Conservation (phyloP, 352 stramenopile genomes). For the Thalassiosira ordinaria region DNA sequence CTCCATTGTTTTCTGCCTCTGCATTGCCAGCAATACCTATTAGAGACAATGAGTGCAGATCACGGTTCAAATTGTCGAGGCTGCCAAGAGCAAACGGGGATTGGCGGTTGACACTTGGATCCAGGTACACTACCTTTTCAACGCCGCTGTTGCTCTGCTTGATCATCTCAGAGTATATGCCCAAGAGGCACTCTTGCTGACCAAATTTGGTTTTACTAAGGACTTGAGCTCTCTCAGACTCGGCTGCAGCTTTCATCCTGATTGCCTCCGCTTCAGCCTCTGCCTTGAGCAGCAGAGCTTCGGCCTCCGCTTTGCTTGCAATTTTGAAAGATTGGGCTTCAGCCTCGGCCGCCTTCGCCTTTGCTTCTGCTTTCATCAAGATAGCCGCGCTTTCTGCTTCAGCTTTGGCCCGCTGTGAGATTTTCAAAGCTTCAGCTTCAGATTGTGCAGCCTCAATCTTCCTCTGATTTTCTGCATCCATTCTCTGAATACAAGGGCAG, state of each 20-base stretch:
- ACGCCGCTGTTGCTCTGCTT: constrained; percentile 37
- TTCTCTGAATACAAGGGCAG: no score
- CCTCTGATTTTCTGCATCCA: no score
- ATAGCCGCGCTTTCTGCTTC: no score
- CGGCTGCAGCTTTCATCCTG: constrained; percentile 38
- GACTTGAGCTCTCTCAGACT: constrained; percentile 45
- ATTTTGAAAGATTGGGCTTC: constrained; percentile 38
- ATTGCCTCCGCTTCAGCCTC: constrained; percentile 58
- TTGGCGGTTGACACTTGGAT: constrained; percentile 40
- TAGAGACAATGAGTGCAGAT: background rate
- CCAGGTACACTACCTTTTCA: constrained; percentile 50
- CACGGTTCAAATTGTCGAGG: background rate
- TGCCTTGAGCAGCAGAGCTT: constrained; percentile 45
- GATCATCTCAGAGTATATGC: constrained; percentile 56
- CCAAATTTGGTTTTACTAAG: constrained; percentile 43
- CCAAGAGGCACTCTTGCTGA: constrained; percentile 40
- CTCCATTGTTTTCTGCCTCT: no score
- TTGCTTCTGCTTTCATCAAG: no score
- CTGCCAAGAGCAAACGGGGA: constrained; percentile 20
- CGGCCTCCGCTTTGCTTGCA: constrained; percentile 33
- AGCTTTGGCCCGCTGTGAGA: no score
- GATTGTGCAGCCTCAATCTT: no score
- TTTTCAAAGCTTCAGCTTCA: no score
- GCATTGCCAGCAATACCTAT: background rate
- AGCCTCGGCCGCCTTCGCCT: constrained; percentile 35